Evolutionary conservation across 2,329 filamentous ascomycete genomes (phyloP), one percentile per base, ranked within the genome.

Genomic region (Botryotinia globosa): DNA sequence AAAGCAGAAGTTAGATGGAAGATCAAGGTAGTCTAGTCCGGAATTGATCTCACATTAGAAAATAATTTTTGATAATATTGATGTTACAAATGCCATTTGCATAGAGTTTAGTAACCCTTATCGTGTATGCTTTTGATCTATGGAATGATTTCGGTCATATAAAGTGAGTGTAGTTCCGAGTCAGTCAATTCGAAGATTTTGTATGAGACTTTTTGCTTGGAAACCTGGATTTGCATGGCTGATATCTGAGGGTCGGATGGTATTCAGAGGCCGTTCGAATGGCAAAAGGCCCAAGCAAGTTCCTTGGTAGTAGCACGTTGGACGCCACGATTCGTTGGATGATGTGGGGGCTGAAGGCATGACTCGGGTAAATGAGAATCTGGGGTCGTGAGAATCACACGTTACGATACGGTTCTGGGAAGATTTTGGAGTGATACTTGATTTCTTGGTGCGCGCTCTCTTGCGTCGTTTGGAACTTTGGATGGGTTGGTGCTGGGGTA

Each of bases 41-140:
- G 76, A 81, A 81, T 81, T 76, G 78, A 81, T 80, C 79, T 80
- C 77, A 79, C 78, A 78, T 79, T 81, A 79, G 77, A 78, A 79
- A 79, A 78, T 72, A 56, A 69, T 72, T 58, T 67, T 72, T 66
- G 69, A 44, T 72, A 64, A 71, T 65, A 71, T 48, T 71, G 44
- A 51, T 54, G 32, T 54, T 69, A 45, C 54, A 56, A 20, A 37
- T 16, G 37, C n/a, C 37, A 37, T 42, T 68, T 51, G 51, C 34
- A 66, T 29, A 42, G 7, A 68, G 6, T 32, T 29, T 68, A 51
- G 34, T 44, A 51, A 56, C 37, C 18, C 39, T 68, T 20, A 32
- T 42, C 29, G n/a, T 56, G 48, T 25, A 42, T 25, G 25, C 18
- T 64, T 42, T 45, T 34, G 62, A 56, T 58, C 34, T n/a, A 16